Base-by-base conservation (phyloP, 176 grass and related monocot genomes). In the Bothriochloa decipiens region DNA sequence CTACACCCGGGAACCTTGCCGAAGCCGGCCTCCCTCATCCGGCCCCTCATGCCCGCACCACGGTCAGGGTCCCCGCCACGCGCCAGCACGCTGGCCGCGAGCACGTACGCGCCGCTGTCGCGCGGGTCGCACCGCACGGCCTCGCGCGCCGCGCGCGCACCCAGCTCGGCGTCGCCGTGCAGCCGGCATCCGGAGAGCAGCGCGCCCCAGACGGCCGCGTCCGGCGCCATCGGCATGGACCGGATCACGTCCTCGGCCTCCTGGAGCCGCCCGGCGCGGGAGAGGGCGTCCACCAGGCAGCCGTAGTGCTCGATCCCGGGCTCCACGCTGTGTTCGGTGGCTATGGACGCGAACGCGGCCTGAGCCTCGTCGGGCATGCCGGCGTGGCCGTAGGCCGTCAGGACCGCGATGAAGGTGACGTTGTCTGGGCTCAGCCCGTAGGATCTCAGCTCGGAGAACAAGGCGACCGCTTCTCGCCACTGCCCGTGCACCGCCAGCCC, bases 251-350 rank as follows among this genome's bases (percentile, higher is more conserved):
- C 88, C 62, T 97, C 92, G 0, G 95, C 95, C 79, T 94, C 92
- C 2, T 5, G 23, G 68, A 94, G 77, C 65, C 85, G 76, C 23
- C 92, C 90, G 4, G 86, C 92, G 14, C 86, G 77, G 4, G 88
- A 86, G 22, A 94, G 84, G 11, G 86, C 70, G 65, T 94, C 92
- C 14, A 94, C 95, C 8, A 94, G 81, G 43, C 90, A 97, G 22
- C 90, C 90, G 23, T 94, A 92, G 75, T 97, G 95, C 45, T 94
- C 83, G 27, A 94, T 87, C 47, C 47, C 83, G 0, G 90, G 95
- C n/a, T 63, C 63, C 4, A 97, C 83, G 36, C 12, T 8, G 46
- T 91, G 80, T 1, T 79, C 77, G 2, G 37, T 17, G 9, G 20
- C 70, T 90, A 97, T 97, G 15, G 89, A 81, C 9, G 49, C 74